Evolutionary conservation across 257 asterid species (phyloP), one percentile per base, ranked within the genome.

Genomic region (Solanum bulbocastanum): DNA sequence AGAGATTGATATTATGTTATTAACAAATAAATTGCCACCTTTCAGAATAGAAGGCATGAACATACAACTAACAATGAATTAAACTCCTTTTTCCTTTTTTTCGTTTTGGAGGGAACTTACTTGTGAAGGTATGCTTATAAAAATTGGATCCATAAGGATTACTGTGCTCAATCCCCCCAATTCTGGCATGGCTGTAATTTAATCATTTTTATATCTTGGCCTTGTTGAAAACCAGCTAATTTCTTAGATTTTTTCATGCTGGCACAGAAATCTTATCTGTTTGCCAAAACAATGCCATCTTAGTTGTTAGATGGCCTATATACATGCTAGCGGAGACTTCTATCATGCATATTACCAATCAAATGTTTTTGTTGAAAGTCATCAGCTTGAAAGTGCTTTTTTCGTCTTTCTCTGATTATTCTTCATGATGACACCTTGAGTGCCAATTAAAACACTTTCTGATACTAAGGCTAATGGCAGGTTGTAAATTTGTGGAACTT

Each of bases 401-500:
- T 23, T 56, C 37, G 20, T 71, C 72, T 20, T 20, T 60, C 5
- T 23, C 37, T 5, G 6, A 60, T 74, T 73, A 71, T 73, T 73
- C 84, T 62, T 73, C 30, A 22, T 49, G 84, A 20, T 39, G 36
- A 33, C 42, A 44, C 39, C 49, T 88, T 44, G 52, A 46, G 36
- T 86, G 69, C 58, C 71, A 86, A 23, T 36, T 83, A 37, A 83
- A 81, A 78, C 69, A 68, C 74, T 65, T 89, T 72, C 89, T 90
- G 85, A 91, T 88, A 35, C 49, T 56, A 58, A 39, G 39, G 83
- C 86, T 89, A 37, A 58, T 90, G 91, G 86, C 97, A 97, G 99
- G 95, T 97, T 90, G 96, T 96, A 52, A 94, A 95, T 91, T 49
- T 96, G 86, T 97, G 99, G 99, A 92, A 92, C 92, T 93, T 97